These are phyloP conservation scores for Citrus inodora DNA, from an alignment of 345 rosid genomes.

Conservation along the genomic window DNA sequence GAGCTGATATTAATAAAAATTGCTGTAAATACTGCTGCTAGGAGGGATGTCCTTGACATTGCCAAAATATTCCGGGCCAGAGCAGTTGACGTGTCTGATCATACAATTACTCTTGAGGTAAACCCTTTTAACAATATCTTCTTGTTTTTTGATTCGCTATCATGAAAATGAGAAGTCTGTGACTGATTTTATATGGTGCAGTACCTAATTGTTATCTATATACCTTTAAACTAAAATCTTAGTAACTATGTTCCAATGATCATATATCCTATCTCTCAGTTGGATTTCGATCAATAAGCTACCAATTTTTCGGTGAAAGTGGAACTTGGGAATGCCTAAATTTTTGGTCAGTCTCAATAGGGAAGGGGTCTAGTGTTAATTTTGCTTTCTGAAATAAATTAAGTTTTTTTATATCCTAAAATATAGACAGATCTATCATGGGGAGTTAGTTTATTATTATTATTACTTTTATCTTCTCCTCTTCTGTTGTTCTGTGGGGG, in stretches of 20 bases:
- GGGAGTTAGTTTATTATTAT: too few relatives aligned
- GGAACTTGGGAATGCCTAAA: neutral
- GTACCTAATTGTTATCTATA: neutral
- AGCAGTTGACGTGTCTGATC: slow-evolving; percentile 74
- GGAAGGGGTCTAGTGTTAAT: neutral
- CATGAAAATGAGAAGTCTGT: neutral
- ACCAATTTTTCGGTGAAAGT: neutral
- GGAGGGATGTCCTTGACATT: slow-evolving; percentile 68
- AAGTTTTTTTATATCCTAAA: too few relatives aligned
- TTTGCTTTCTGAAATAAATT: neutral
- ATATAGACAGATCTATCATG: too few relatives aligned
- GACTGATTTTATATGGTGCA: too few relatives aligned
- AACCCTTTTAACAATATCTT: neutral
- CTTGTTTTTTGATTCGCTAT: neutral
- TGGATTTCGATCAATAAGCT: neutral
- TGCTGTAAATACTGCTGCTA: slow-evolving; percentile 56
- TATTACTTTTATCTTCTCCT: too few relatives aligned
- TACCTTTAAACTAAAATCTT: neutral
- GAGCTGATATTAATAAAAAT: slow-evolving; percentile 67
- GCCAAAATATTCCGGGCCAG: slow-evolving; percentile 72
- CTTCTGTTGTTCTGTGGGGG: too few relatives aligned
- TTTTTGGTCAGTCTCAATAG: neutral
- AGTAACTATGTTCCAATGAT: neutral
- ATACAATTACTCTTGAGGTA: slow-evolving; percentile 73
- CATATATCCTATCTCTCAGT: neutral